phyloP scores from a whole-genome alignment of 1,284 basidiomycete genomes.

The Malassezia arunalokei region DNA sequence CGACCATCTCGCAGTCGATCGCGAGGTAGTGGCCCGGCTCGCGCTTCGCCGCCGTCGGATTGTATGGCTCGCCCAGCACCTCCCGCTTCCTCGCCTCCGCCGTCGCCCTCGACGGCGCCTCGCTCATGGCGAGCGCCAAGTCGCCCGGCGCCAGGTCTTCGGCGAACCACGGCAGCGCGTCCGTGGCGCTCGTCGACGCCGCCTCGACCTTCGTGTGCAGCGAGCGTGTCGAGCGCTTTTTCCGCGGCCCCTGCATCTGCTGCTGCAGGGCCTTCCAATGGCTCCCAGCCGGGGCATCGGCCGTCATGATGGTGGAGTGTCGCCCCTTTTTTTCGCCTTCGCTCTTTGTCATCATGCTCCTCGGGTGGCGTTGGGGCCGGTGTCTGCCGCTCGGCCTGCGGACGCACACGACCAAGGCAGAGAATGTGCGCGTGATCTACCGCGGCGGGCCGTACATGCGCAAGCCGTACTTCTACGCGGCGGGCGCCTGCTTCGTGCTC shows the following conservation, averaged over 20 bases:
- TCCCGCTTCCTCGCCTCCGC: conserved; percentile 21
- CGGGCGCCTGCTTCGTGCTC: conserved; percentile 9
- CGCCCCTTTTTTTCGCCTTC: neutral
- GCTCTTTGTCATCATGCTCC: neutral
- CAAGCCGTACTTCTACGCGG: conserved; percentile 7
- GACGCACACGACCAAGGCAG: neutral
- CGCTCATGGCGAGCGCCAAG: conserved; percentile 25
- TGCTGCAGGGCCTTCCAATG: conserved; percentile 39
- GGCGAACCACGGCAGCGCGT: conserved; percentile 35
- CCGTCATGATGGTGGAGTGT: neutral
- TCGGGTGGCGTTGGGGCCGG: neutral
- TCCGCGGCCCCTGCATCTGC: conserved; percentile 11
- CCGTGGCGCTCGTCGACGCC: neutral
- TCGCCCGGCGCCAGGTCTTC: conserved; percentile 38
- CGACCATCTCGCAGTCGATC: conserved; percentile 96
- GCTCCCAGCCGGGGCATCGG: conserved; percentile 17
- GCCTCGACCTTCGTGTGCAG: neutral
- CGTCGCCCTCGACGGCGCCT: conserved; percentile 6
- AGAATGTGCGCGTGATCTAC: conserved; percentile 7
- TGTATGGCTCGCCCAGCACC: conserved; percentile 25
- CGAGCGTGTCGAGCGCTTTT: neutral
- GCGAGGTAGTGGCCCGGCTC: conserved; percentile 55
- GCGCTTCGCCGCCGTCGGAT: conserved; percentile 20
- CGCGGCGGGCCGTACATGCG: conserved; percentile 16
- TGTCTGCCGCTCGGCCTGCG: neutral